Percentiles rank a stretch among this genome's conserved stretches.
These are phyloP conservation scores for Mycena kentingensis DNA, from an alignment of 768 basidiomycete genomes.

Conservation along the genomic window DNA sequence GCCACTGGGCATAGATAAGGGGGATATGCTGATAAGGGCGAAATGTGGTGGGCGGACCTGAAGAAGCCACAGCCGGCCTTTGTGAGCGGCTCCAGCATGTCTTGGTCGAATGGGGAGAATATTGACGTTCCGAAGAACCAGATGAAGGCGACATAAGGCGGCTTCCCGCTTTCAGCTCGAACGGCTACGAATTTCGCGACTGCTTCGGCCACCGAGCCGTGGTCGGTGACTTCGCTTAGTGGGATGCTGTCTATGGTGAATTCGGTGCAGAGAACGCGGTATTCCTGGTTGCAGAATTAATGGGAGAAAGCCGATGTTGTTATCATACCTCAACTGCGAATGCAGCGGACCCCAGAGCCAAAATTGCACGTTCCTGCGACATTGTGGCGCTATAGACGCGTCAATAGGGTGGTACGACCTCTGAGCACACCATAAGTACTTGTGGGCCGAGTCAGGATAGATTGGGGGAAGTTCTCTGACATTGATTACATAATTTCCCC, in stretches of 20 bases:
- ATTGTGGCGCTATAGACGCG: neutral
- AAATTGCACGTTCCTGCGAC: slow-evolving; percentile 9
- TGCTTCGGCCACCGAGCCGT: slow-evolving; percentile 2
- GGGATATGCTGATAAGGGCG: neutral
- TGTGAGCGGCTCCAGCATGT: slow-evolving; percentile 17
- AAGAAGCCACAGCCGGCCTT: slow-evolving; percentile 19
- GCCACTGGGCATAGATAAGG: slow-evolving; percentile 9
- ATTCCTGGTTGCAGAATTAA: slow-evolving; percentile 4
- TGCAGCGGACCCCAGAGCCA: slow-evolving; percentile 8
- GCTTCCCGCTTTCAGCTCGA: slow-evolving; percentile 10
- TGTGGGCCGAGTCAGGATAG: neutral
- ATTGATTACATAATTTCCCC: too few relatives aligned
- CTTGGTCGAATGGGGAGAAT: slow-evolving; percentile 13
- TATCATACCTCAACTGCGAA: slow-evolving; percentile 11
- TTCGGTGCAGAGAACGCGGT: slow-evolving; percentile 6
- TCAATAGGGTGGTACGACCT: neutral
- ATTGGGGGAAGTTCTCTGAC: too few relatives aligned
- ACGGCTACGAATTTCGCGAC: slow-evolving; percentile 8
- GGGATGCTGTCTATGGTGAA: slow-evolving; percentile 17
- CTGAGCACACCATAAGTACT: too few relatives aligned
- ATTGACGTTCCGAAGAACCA: slow-evolving; percentile 8
- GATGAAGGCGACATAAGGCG: slow-evolving; percentile 20
- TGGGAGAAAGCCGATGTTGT: neutral
- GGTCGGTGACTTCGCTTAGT: neutral
- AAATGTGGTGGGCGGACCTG: slow-evolving; percentile 4